Conservation (phyloP, 257 asterid species). For the Haberlea rhodopensis region DNA sequence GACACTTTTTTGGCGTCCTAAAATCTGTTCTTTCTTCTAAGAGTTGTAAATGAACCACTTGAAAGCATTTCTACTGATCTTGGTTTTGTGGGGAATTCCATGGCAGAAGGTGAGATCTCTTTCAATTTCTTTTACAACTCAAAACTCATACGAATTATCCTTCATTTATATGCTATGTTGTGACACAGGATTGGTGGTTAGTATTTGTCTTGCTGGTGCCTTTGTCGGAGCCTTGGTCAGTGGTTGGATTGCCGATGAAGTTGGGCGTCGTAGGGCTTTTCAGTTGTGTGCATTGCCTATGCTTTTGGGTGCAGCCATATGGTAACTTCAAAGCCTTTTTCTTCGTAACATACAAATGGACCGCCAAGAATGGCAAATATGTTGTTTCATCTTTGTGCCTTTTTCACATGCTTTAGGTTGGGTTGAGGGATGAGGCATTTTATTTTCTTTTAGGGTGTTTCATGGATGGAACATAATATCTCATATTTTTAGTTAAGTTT, state of each 20-base stretch:
- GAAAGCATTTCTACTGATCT: conserved; percentile 86
- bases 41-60: conserved; percentile 94
- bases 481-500: neutral
- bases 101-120: conserved; percentile 61
- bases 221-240: conserved; percentile 74
- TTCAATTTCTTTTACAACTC: conserved; percentile 9
- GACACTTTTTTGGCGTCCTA: conserved; percentile 10
- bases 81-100: conserved; percentile 76
- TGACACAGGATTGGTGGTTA: conserved; percentile 80
- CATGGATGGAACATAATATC: neutral
- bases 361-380: neutral
- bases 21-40: conserved; percentile 29
- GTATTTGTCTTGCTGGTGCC: conserved; percentile 87
- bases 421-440: too few relatives aligned
- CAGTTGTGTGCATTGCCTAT: conserved; percentile 86
- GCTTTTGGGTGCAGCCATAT: conserved; percentile 64
- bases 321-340: conserved; percentile 40
- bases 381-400: neutral
- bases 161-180: conserved; percentile 17
- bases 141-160: conserved; percentile 10
- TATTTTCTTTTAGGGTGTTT: too few relatives aligned
- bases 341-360: neutral
- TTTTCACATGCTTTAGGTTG: neutral
- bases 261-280: conserved; percentile 86
- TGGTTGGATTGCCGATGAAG: conserved; percentile 87